These are phyloP conservation scores for Mycothermus thermophilus DNA, from an alignment of 495 filamentous ascomycete genomes.

Conservation along the genomic window DNA sequence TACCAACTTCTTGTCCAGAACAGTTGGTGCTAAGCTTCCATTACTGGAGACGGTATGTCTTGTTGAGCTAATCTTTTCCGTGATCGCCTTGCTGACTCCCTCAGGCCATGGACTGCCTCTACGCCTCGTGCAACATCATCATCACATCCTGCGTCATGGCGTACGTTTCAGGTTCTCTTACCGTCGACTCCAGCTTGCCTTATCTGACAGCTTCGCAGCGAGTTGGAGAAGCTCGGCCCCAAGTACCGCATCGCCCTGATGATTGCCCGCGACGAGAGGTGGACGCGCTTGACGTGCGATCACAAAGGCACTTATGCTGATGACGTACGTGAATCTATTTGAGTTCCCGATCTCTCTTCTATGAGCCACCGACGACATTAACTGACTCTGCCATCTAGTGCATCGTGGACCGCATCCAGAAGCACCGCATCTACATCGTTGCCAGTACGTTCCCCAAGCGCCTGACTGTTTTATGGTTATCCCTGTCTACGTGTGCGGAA, in stretches of 20 bases:
- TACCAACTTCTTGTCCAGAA: slow-evolving; percentile 90
- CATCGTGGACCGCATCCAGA: slow-evolving; percentile 70
- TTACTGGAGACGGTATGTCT: slow-evolving; percentile 51
- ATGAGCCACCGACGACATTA: background rate
- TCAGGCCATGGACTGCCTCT: slow-evolving; percentile 56
- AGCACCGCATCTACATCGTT: slow-evolving; percentile 72
- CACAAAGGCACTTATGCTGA: slow-evolving; percentile 91
- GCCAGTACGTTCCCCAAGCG: slow-evolving; percentile 25
- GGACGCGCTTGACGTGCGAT: slow-evolving; percentile 69
- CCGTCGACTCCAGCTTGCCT: background rate
- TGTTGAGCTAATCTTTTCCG: background rate
- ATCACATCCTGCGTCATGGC: slow-evolving; percentile 55
- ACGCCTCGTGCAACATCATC: slow-evolving; percentile 52
- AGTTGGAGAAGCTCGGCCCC: slow-evolving; percentile 81
- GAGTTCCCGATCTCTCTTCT: background rate
- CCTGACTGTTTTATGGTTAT: background rate
- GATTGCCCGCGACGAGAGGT: slow-evolving; percentile 76
- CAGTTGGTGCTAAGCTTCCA: slow-evolving; percentile 79
- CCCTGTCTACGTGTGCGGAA: too few species aligned
- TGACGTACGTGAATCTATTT: slow-evolving; percentile 34
- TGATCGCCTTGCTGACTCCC: background rate
- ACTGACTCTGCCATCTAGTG: slow-evolving; percentile 40
- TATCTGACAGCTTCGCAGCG: slow-evolving; percentile 27
- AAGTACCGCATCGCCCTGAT: slow-evolving; percentile 81
- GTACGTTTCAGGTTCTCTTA: background rate